Base-by-base conservation (phyloP, 352 stramenopile genomes). In the Phytophthora litchii region DNA sequence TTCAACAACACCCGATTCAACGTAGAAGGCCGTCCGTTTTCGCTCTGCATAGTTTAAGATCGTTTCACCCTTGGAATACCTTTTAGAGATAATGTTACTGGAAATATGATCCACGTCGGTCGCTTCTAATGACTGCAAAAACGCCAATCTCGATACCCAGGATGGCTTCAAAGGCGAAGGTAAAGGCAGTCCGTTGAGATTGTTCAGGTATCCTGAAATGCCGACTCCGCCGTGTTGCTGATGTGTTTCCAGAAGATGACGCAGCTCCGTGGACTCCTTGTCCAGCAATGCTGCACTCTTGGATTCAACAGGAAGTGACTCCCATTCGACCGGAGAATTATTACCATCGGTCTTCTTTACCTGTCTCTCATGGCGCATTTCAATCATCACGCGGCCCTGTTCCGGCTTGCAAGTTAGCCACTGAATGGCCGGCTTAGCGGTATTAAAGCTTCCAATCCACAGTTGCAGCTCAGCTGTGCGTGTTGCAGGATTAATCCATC, bases 401-500 rank as follows among this genome's bases (percentile, higher is more conserved):
- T 64, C 48, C 12, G 35, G 4, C 13, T 67, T 58, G 7, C 27
- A 55, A 16, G 51, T 29, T 14, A 78, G 42, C 76, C 74, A 89
- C 38, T 91, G 72, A 21, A 92, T 67, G 1, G 80, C 74, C 10
- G 83, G 80, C 3, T 69, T 69, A 13, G 72, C 73, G 12, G 73
- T 61, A 11, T 76, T 60, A 49, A 88, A 91, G 49, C 78, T 91
- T 21, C 84, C 84, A 23, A 91, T 62, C 78, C 80, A 88, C n/a
- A 93, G 49, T 8, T 78, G 79, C 19, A 91, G 44, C 19, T 86
- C 57, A 3, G 70, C 56, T 1, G 42, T 46, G 16, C 67, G 41
- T 3, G 50, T 53, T 1, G 51, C 64, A 3, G 81, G 81, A 12
- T 86, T 71, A 0, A 93, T 60, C 84, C 84, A 93, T 19, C 80